Conservation (phyloP, 2,329 filamentous ascomycete genomes). For the Thermothelomyces thermophilus region DNA sequence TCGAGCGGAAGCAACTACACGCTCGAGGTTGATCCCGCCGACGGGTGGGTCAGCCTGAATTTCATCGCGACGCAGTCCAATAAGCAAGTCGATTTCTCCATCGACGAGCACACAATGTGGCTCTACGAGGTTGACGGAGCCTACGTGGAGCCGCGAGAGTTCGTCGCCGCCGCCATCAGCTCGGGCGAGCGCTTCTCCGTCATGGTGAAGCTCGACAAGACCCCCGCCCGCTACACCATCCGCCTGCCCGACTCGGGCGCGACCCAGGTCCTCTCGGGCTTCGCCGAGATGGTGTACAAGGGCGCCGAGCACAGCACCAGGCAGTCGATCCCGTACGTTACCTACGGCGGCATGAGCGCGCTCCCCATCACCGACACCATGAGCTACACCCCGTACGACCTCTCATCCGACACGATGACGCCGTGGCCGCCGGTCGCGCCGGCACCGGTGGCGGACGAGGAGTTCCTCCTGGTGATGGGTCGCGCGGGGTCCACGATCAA, state of each 20-base stretch:
- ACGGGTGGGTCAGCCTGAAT: neutral
- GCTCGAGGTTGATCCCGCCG: neutral
- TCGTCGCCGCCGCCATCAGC: neutral
- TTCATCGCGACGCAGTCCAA: neutral
- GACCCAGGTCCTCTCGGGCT: neutral
- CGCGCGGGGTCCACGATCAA: neutral
- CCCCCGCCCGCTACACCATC: neutral
- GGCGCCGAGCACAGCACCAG: neutral
- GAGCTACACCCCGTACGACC: neutral
- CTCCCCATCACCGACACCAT: neutral
- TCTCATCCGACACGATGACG: neutral
- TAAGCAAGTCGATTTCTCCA: neutral
- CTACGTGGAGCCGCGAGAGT: neutral
- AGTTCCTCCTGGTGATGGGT: neutral
- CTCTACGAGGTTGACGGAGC: neutral
- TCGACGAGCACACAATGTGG: neutral
- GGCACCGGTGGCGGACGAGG: neutral
- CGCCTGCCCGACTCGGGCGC: neutral
- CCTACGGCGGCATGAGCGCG: neutral
- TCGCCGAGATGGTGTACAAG: neutral
- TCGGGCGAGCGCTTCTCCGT: neutral
- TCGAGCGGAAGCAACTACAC: neutral
- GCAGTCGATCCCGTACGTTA: neutral
- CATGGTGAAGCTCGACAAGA: neutral
- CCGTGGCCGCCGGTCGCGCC: neutral